These are phyloP conservation scores for Taphrina communis DNA, from an alignment of 1,139 yeast species.

Conservation along the genomic window DNA sequence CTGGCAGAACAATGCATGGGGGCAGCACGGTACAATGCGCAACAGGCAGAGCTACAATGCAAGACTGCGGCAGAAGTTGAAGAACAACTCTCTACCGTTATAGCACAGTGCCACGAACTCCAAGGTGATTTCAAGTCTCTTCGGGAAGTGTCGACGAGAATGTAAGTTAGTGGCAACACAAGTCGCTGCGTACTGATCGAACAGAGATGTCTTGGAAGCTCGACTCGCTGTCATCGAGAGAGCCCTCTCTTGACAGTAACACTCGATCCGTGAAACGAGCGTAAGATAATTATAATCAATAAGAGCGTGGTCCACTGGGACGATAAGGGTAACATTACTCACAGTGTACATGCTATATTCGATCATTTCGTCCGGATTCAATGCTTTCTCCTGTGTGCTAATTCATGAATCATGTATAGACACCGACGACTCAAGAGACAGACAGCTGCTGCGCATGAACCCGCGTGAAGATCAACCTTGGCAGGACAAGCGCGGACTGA, in stretches of 20 bases:
- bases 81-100: constrained; percentile 21
- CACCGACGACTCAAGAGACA: no score
- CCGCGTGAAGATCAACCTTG: no score
- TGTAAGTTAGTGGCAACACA: background rate
- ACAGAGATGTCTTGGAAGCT: background rate
- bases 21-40: constrained; percentile 30
- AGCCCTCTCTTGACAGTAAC: background rate
- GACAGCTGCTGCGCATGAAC: no score
- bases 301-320: no score
- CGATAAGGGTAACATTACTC: no score
- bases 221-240: constrained; percentile 1
- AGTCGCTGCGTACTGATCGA: background rate
- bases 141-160: constrained; percentile 2
- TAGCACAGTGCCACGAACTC: constrained; percentile 28
- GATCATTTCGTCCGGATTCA: no score
- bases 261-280: no score
- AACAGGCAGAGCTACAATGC: constrained; percentile 18
- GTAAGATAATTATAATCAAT: no score
- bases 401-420: no score
- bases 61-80: constrained; percentile 18
- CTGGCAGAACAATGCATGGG: constrained; percentile 27
- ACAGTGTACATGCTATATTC: no score
- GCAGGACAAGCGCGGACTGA: no score
- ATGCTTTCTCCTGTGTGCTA: no score
- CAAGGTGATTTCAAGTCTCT: constrained; percentile 25